A percentile compares a stretch with the other conserved stretches of the same genome.
Evolutionary conservation across 2,329 filamentous ascomycete species (phyloP).

Genomic region (Didymella lethalis): DNA sequence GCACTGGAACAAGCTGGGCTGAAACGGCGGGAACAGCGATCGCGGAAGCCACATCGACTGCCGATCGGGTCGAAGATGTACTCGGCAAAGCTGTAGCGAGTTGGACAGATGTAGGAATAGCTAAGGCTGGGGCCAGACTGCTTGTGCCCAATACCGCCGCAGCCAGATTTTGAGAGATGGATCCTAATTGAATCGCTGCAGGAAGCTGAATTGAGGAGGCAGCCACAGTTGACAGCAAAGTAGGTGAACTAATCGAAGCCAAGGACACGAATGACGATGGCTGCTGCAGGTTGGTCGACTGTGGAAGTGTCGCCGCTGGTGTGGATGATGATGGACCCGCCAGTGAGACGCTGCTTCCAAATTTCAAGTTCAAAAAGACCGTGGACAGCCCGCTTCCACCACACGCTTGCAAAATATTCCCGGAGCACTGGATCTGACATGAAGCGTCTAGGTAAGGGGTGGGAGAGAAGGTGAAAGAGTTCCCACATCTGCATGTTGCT

Average conservation of each 20-base stretch:
- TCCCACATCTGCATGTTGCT: conserved; percentile 3
- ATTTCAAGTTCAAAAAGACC: not conserved
- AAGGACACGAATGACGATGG: not conserved
- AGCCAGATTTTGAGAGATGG: not conserved
- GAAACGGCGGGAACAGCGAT: not conserved
- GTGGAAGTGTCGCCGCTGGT: not conserved
- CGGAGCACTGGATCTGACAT: not conserved
- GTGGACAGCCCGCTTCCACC: not conserved
- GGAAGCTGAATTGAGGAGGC: not conserved
- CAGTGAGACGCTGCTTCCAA: not conserved
- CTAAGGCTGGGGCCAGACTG: not conserved
- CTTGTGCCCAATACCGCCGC: not conserved
- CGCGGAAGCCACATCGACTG: not conserved
- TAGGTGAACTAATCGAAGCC: not conserved
- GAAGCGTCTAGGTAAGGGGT: not conserved
- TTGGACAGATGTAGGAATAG: not conserved
- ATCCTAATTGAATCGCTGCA: not conserved
- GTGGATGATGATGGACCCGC: not conserved
- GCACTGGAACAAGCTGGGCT: not conserved
- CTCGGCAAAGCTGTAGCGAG: not conserved
- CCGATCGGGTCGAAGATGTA: too few relatives aligned
- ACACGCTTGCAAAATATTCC: conserved; percentile 1
- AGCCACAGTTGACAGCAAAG: not conserved
- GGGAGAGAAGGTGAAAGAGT: not conserved
- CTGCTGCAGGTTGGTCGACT: not conserved